Conservation (phyloP, 106 monocot species). For the Triglochin maritima region DNA sequence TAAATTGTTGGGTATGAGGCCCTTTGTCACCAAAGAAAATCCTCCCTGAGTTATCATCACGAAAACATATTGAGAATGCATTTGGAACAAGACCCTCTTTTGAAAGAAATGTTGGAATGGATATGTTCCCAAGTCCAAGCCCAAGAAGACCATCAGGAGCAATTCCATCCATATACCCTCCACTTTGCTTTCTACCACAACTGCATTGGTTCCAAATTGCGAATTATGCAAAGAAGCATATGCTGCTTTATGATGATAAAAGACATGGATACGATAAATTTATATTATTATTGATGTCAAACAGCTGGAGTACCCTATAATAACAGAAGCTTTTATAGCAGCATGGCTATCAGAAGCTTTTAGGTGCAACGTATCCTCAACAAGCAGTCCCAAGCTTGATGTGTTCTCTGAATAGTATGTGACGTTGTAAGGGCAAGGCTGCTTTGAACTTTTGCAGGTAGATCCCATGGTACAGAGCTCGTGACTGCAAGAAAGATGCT, state of each 20-base stretch:
- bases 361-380: slow-evolving; percentile 72
- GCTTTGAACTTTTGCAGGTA: slow-evolving; percentile 57
- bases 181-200: slow-evolving; percentile 86
- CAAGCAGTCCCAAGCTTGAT: slow-evolving; percentile 63
- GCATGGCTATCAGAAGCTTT: slow-evolving; percentile 20
- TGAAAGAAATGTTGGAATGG: slow-evolving; percentile 81
- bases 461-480: slow-evolving; percentile 51
- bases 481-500: slow-evolving; percentile 67
- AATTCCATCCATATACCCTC: slow-evolving; percentile 84
- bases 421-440: slow-evolving; percentile 67
- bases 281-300: neutral
- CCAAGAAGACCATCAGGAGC: slow-evolving; percentile 99
- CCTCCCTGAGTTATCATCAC: slow-evolving; percentile 68
- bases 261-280: neutral
- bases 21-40: slow-evolving; percentile 83
- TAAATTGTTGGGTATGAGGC: slow-evolving; percentile 44
- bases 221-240: too few species aligned
- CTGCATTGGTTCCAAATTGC: slow-evolving; percentile 18
- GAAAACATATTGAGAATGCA: slow-evolving; percentile 90
- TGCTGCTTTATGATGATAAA: too few species aligned
- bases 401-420: slow-evolving; percentile 89
- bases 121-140: slow-evolving; percentile 73
- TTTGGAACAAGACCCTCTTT: slow-evolving; percentile 62
- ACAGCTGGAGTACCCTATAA: slow-evolving; percentile 52
- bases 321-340: slow-evolving; percentile 47